Evolutionary conservation across 164 flowering plant genomes (phyloP), one percentile per base, ranked within the genome.

Genomic region (Berberis vulgaris): DNA sequence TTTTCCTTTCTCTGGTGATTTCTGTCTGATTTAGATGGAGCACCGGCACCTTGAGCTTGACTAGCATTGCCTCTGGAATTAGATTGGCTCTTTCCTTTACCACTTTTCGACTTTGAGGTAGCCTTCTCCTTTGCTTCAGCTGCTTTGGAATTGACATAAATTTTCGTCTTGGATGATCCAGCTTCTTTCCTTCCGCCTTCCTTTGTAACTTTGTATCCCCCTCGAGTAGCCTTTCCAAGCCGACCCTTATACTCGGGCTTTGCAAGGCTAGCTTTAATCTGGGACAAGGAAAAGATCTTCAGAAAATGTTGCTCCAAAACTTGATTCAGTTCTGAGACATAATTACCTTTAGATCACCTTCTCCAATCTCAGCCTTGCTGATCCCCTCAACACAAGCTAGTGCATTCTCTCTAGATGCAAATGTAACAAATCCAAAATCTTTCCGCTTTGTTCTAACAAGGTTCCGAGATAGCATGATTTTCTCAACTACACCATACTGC

Each of bases 221-320:
- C 79, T 41, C 71, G 67, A 67, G 79, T 68, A 57, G 69, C 69
- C 73, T 73, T 80, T 62, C 76, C 77, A 61, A 73, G 71, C 47
- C 71, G 75, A 41, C 76, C 75, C 63, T 69, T 75, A 41, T 66
- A 63, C 43, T 69, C 79, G 73, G 79, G 71, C 67, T 65, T 77
- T 46, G 83, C 80, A 52, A 80, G 69, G 62, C 75, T 69, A 41
- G 81, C 79, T 71, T 73, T 77, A 45, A 80, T 65, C 83, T 77
- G 66, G 58, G 41, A 69, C 41, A 54, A n/a, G 49, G 62, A 59
- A 42, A 41, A 45, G 47, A 44, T 50, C 43, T 41, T 59, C 45
- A 47, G 26, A 26, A 26, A 26, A 26, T 54, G 44, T 43, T 26
- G 45, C 49, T 57, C 26, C 41, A 54, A 57, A 44, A 42, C 39